A percentile compares a stretch with the other conserved stretches of the same genome.
phyloP scores from a whole-genome alignment of 2,329 filamentous ascomycete species.

The Lachnellula occidentalis region DNA sequence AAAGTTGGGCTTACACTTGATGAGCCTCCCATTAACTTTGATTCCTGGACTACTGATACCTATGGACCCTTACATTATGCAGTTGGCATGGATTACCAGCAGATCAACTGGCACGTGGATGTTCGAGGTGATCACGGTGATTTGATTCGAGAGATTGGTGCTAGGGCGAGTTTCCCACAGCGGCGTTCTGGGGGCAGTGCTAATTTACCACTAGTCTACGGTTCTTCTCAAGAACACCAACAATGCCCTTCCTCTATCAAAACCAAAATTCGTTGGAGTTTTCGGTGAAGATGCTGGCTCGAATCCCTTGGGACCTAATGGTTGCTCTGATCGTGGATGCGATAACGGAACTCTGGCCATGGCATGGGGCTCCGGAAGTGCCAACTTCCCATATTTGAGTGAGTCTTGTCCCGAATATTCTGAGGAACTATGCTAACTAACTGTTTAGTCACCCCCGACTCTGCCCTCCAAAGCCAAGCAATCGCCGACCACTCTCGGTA shows the following conservation, averaged over 20 bases:
- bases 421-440: not conserved
- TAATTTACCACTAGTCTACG: slow-evolving; percentile 40
- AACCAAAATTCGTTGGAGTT: slow-evolving; percentile 69
- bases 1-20: slow-evolving; percentile 54
- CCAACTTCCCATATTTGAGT: slow-evolving; percentile 66
- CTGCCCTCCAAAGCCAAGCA: slow-evolving; percentile 61
- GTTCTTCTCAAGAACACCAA: slow-evolving; percentile 82
- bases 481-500: slow-evolving; percentile 53
- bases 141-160: slow-evolving; percentile 70
- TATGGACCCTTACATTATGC: slow-evolving; percentile 63
- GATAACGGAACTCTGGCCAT: slow-evolving; percentile 62
- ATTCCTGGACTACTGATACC: slow-evolving; percentile 77
- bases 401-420: not conserved
- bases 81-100: slow-evolving; percentile 54
- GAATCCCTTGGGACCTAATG: slow-evolving; percentile 66
- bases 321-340: slow-evolving; percentile 62
- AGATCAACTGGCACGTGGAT: slow-evolving; percentile 77
- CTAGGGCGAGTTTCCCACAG: slow-evolving; percentile 45
- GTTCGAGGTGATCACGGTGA: slow-evolving; percentile 70
- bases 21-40: slow-evolving; percentile 64
- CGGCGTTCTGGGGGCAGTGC: not conserved
- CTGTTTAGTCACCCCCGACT: slow-evolving; percentile 60
- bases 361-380: slow-evolving; percentile 72
- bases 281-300: slow-evolving; percentile 80
- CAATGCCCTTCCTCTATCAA: slow-evolving; percentile 68